Evolutionary conservation across 495 filamentous ascomycete genomes (phyloP), one percentile per base, ranked within the genome.

Genomic region (Parachaetomium inaequale): DNA sequence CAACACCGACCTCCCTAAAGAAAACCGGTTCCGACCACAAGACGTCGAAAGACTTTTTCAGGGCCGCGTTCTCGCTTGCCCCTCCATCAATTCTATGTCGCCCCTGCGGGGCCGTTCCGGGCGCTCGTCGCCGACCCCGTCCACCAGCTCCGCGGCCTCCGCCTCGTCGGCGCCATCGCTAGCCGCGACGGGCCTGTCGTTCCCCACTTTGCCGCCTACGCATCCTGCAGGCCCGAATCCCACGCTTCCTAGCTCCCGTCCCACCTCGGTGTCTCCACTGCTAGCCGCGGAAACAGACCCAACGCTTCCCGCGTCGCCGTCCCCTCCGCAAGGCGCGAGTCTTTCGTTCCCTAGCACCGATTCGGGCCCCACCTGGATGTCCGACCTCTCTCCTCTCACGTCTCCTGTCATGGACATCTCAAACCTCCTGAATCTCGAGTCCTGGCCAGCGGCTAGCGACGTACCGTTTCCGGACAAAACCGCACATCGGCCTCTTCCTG

Each of bases 391-490:
- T 14, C 31, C 31, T 54, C 51, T 31, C 23, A 54, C 32, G 51
- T 54, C 31, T 38, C 51, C 51, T 54, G 17, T 25, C 23, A 54
- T 54, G 12, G 31, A 38, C 31, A 54, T 54, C 51, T 36, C 51
- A 25, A 54, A 54, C 51, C 51, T 54, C 32, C 51, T 54, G 7
- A 54, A 54, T 21, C n/a, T 21, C 51, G 32, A 54, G 15, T 34
- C 31, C 51, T 54, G 31, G 51, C 29, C 17, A 54, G 29, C 19
- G 51, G 51, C 29, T 54, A 54, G 51, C 51, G 51, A 54, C 19
- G 32, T 54, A 54, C 51, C 51, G 31, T 36, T 54, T 54, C 19
- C 51, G 51, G 51, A 54, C 51, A 36, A 54, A 54, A 54, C 51
- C 19, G 29, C 17, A 54, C 8, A 54, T 36, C 51, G 31, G 31